Base-by-base conservation (phyloP, 305 asterid genomes). In the Fraxinus angustifolia region DNA sequence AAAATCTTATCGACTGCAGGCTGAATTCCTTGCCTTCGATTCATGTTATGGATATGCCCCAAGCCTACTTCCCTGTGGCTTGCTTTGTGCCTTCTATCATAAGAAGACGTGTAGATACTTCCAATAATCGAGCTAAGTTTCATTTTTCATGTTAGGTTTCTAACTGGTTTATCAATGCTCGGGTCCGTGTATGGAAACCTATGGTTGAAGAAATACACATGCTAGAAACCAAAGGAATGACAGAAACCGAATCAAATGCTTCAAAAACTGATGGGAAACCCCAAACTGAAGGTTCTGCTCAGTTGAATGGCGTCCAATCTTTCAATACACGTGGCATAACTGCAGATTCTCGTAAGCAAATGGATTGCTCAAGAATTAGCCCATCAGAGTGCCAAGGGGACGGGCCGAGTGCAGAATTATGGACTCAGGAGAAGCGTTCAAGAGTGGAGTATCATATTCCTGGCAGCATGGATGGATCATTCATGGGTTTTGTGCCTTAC, bases 171-270 rank as follows among this genome's bases (percentile, higher is more conserved):
- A 93, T 93, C 85, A 93, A 93, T 8, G 97, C 97, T 0, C 95
- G 97, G 2, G 97, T 93, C 40, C 95, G 98, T 21, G 88, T 93
- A 12, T 93, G 98, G 98, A 93, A 93, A 76, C 98, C 98, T 0
- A 93, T 93, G 98, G 97, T 93, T 7, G 98, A 93, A 80, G 98
- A 93, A 79, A 91, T 93, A 45, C 97, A 93, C 91, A 89, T 83
- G 87, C 91, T 92, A 23, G 98, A 94, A 71, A 87, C 93, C 2
- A 91, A 90, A 87, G 93, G 88, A 30, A 19, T 3, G 71, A 77
- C 42, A 0, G 91, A 85, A 75, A 38, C 83, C 0, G 87, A 71
- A 14, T 30, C 80, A 17, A 74, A 21, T 14, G 78, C 31, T 2
- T 74, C 82, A 67, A 85, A 81, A 53, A 58, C 78, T 0, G 85